Conservation (phyloP, 805 yeast species). For the Starmerella davenportii region DNA sequence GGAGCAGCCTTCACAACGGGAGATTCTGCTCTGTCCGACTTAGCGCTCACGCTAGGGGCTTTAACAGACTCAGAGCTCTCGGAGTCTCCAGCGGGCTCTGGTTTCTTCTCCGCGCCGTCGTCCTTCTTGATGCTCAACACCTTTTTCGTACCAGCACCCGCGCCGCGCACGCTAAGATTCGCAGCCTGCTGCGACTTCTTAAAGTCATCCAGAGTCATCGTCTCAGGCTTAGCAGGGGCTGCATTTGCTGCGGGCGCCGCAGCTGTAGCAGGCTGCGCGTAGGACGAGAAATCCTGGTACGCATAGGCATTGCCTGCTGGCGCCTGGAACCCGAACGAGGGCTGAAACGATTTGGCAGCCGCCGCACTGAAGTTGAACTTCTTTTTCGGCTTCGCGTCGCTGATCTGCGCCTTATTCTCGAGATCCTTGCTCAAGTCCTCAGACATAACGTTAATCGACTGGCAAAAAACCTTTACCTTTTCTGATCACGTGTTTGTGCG, state of each 20-base stretch:
- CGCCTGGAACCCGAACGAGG: slow-evolving; percentile 7
- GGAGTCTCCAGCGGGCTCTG: not conserved
- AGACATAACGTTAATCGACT: slow-evolving; percentile 8
- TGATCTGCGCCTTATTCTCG: slow-evolving; percentile 17
- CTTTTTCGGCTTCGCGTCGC: slow-evolving; percentile 16
- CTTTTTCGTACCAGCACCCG: slow-evolving; percentile 11
- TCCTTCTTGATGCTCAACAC: slow-evolving; percentile 13
- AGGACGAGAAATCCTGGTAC: slow-evolving; percentile 17
- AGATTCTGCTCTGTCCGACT: not conserved
- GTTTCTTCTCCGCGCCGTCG: slow-evolving; percentile 1
- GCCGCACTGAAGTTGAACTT: slow-evolving; percentile 15
- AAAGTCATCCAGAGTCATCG: slow-evolving; percentile 18
- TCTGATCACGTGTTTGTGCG: not conserved
- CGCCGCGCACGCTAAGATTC: slow-evolving; percentile 16
- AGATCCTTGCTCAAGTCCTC: slow-evolving; percentile 18
- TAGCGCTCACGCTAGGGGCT: not conserved
- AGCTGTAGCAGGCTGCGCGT: slow-evolving; percentile 12
- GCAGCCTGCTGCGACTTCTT: slow-evolving; percentile 14
- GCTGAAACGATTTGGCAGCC: slow-evolving; percentile 8
- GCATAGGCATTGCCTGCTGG: slow-evolving; percentile 11
- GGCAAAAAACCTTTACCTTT: not conserved
- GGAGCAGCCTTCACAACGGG: not conserved
- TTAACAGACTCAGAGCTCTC: not conserved
- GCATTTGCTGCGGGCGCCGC: slow-evolving; percentile 3
- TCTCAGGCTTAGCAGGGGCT: slow-evolving; percentile 3